A percentile compares a stretch with the other conserved stretches of the same genome.
These are phyloP conservation scores for Dipteronia sinensis DNA, from an alignment of 345 rosid species.

Conservation along the genomic window DNA sequence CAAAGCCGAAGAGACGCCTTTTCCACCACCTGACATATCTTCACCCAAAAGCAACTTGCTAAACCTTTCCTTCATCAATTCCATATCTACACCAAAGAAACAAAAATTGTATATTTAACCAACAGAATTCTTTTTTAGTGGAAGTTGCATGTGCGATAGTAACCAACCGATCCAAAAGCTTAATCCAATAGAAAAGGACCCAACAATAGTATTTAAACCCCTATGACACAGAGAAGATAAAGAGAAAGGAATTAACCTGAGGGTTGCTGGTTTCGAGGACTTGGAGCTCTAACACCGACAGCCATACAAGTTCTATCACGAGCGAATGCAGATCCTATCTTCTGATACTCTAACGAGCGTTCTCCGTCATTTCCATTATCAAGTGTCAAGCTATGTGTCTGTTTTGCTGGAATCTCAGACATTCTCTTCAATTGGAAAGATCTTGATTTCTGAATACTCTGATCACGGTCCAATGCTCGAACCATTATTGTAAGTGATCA, in stretches of 20 bases:
- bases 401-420: constrained; percentile 47
- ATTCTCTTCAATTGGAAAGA: constrained; percentile 50
- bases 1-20: constrained; percentile 72
- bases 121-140: no score
- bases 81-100: constrained; percentile 41
- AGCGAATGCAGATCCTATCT: constrained; percentile 32
- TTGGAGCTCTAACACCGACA: constrained; percentile 5
- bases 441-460: constrained; percentile 47
- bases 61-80: constrained; percentile 69
- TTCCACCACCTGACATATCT: constrained; percentile 86
- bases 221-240: not conserved
- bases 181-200: no score
- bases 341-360: constrained; percentile 28
- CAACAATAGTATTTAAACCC: no score
- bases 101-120: no score
- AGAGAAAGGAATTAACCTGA: constrained; percentile 32
- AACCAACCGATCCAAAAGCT: no score
- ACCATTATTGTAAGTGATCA: constrained; percentile 57
- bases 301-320: constrained; percentile 21
- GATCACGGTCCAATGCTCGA: constrained; percentile 54
- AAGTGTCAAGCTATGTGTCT: constrained; percentile 18
- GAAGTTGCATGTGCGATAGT: no score
- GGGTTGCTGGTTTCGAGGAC: constrained; percentile 33
- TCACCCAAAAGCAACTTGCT: constrained; percentile 70
- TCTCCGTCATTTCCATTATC: constrained; percentile 23